Conservation (phyloP, 1,284 basidiomycete species). For the Stygiomarasmius scandens region DNA sequence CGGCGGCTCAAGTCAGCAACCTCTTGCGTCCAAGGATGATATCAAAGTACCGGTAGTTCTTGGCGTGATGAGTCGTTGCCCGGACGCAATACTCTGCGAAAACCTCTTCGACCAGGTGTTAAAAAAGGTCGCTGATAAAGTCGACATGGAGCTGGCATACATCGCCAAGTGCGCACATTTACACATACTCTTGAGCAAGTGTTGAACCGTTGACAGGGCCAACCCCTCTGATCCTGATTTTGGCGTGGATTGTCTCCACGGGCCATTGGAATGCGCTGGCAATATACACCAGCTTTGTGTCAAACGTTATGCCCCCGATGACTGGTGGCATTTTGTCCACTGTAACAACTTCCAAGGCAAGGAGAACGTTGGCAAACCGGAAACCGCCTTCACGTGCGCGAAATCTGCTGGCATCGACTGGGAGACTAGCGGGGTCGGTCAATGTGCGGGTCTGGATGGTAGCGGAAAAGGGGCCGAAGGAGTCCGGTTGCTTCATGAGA, state of each 20-base stretch:
- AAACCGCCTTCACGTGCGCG: conserved; percentile 70
- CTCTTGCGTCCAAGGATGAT: conserved; percentile 18
- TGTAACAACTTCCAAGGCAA: conserved; percentile 78
- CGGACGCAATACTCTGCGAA: conserved; percentile 81
- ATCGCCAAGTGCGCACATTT: conserved; percentile 59
- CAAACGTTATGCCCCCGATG: conserved; percentile 52
- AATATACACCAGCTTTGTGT: conserved; percentile 87
- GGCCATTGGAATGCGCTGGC: conserved; percentile 79
- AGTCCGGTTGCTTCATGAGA: conserved; percentile 61
- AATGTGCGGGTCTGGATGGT: conserved; percentile 44
- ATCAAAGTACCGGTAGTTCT: conserved; percentile 53
- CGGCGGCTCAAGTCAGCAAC: not conserved
- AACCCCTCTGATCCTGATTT: conserved; percentile 66
- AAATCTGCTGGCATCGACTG: conserved; percentile 67
- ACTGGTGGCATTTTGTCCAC: conserved; percentile 77
- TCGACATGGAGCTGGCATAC: conserved; percentile 73
- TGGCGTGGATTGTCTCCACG: conserved; percentile 81
- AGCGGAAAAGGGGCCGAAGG: conserved; percentile 65
- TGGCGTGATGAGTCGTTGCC: conserved; percentile 42
- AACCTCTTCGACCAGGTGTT: conserved; percentile 76
- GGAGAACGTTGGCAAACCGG: conserved; percentile 60
- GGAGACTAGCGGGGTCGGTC: conserved; percentile 33
- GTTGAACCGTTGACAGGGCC: conserved; percentile 41
- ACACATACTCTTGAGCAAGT: not conserved
- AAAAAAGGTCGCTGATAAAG: conserved; percentile 60